Percentiles rank a stretch among this genome's conserved stretches.
These are phyloP conservation scores for Colletotrichum viniferum DNA, from an alignment of 2,329 filamentous ascomycete species.

Conservation along the genomic window DNA sequence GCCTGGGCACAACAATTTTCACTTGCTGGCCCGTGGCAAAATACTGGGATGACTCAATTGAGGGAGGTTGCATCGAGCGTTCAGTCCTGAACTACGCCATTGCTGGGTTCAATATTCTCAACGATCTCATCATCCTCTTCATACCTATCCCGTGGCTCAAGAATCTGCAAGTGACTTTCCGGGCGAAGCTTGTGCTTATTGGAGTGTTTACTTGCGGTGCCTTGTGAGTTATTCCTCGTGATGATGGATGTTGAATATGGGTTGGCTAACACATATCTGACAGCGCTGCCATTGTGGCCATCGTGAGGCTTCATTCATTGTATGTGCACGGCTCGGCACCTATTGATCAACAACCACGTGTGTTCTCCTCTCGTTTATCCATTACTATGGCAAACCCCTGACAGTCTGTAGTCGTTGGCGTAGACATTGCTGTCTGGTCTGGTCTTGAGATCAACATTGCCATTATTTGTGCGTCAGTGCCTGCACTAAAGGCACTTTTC, in stretches of 20 bases:
- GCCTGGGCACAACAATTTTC: constrained; percentile 25
- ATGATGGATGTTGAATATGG: neutral
- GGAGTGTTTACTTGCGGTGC: constrained; percentile 39
- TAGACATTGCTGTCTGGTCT: constrained; percentile 27
- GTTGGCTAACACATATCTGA: neutral
- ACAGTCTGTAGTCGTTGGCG: neutral
- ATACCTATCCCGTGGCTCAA: constrained; percentile 35
- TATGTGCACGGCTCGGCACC: neutral
- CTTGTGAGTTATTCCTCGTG: constrained; percentile 32
- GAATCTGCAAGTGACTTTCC: constrained; percentile 39
- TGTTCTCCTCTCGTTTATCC: neutral
- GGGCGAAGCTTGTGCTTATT: constrained; percentile 46
- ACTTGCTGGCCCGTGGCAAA: constrained; percentile 30
- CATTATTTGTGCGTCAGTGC: constrained; percentile 37
- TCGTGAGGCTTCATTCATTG: neutral
- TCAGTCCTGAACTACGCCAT: constrained; percentile 28
- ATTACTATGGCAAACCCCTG: neutral
- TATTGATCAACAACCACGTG: neutral
- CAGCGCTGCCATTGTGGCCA: neutral
- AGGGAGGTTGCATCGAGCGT: constrained; percentile 29
- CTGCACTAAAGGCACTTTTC: constrained; percentile 35
- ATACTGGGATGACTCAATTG: constrained; percentile 29
- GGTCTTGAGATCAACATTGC: constrained; percentile 36
- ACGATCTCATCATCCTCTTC: constrained; percentile 32
- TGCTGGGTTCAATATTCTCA: constrained; percentile 35